Evolutionary conservation across 352 stramenopile genomes (phyloP), one percentile per base, ranked within the genome.

Genomic region (Hyaloperonospora arabidopsidis): DNA sequence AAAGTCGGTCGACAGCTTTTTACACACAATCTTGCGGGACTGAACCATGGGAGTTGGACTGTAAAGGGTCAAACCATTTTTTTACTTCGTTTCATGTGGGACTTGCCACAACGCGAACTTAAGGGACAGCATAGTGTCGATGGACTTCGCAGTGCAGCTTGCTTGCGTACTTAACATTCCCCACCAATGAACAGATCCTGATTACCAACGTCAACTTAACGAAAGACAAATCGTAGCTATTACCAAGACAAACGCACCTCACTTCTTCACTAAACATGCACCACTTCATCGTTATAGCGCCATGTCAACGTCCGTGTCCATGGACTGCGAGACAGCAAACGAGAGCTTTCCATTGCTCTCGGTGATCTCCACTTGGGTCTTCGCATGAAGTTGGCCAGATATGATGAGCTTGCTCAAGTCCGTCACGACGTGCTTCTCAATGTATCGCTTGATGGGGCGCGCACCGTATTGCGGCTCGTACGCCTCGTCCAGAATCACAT

Each of bases 391-490:
- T 36, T 72, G 50, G 0, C 78, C 76, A 0, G 66, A 61, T 34
- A 88, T 79, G 46, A 88, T 81, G 35, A 91, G 60, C 40, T 82
- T 80, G 59, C 77, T 91, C 54, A 91, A 38, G 38, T 86, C 75
- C 0, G 95, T 98, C 17, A 97, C 90, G 2, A 98, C 65, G 47
- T 96, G 80, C 50, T 95, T 89, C 71, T 98, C 92, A 38, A 98
- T 86, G 63, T 97, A 97, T 19, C 95, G 73, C 69, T 98, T 96
- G 28, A 98, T 80, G n/a, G 96, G 96, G 44, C 94, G 78, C 14
- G 96, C 95, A 44, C 96, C 96, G 63, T 97, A 98, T 56, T 87
- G 78, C 21, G 89, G 92, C 54, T 98, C 88, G 65, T 97, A 98
- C 23, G 86, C 87, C 23, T 84, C 79, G 43, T 95, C 79, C 46